These are phyloP conservation scores for Aspergillus bridgeri DNA, from an alignment of 495 filamentous ascomycete genomes.

Conservation along the genomic window DNA sequence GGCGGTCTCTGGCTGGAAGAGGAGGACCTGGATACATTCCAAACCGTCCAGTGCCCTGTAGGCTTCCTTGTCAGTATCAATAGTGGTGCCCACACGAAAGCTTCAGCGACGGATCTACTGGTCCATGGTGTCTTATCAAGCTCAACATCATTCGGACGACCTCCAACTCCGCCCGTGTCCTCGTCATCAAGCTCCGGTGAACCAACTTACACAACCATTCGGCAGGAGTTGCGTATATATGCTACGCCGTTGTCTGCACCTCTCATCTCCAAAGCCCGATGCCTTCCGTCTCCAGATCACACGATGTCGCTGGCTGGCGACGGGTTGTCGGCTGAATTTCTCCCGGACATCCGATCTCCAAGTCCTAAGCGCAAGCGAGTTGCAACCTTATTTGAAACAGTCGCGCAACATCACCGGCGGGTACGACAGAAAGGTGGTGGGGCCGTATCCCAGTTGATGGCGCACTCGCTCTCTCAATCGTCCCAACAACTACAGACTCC, in stretches of 20 bases:
- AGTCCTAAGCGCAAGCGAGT: slow-evolving; percentile 55
- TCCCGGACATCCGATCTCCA: slow-evolving; percentile 40
- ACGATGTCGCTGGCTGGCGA: slow-evolving; percentile 12
- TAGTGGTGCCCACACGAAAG: slow-evolving; percentile 15
- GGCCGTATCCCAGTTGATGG: slow-evolving; percentile 55
- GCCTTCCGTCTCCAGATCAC: slow-evolving; percentile 31
- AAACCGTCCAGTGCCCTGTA: slow-evolving; percentile 39
- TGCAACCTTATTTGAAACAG: slow-evolving; percentile 55
- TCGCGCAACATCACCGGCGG: slow-evolving; percentile 52
- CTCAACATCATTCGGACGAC: slow-evolving; percentile 26
- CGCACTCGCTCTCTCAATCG: slow-evolving; percentile 32
- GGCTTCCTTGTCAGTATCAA: slow-evolving; percentile 38
- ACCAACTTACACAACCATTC: not conserved
- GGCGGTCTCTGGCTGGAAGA: slow-evolving; percentile 35
- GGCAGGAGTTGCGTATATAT: slow-evolving; percentile 38
- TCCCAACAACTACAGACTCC: slow-evolving; percentile 31
- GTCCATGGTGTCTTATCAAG: slow-evolving; percentile 49
- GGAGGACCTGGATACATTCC: slow-evolving; percentile 30
- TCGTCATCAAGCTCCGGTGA: slow-evolving; percentile 33
- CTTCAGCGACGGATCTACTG: slow-evolving; percentile 47
- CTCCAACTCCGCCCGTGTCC: slow-evolving; percentile 48
- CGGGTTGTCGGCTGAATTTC: slow-evolving; percentile 34
- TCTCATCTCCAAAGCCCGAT: slow-evolving; percentile 32
- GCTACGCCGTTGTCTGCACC: slow-evolving; percentile 36
- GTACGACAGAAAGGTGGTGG: slow-evolving; percentile 54